Base-by-base conservation (phyloP, 305 asterid species). In the Fraxinus xanthoxyloides region DNA sequence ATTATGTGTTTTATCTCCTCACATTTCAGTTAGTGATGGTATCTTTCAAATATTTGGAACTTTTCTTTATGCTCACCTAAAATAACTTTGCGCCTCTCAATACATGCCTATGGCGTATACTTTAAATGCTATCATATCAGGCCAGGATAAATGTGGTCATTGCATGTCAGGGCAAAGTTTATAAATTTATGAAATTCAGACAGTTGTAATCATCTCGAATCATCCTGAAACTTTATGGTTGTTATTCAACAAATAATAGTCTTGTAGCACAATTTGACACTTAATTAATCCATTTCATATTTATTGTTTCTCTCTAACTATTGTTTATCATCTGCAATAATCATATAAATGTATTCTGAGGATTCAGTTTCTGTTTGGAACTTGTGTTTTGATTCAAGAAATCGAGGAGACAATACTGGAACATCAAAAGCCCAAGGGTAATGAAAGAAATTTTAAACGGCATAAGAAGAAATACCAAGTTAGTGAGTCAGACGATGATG, bases 401-500 rank as follows among this genome's bases (percentile, higher is more conserved):
- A 73, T 38, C 76, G 87, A 86, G 51, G 88, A 80, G 65, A 40
- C 61, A 82, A 63, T 26, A 36, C 77, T 35, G 48, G 86, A 81
- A 72, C 75, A 77, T 46, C 79, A 72, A 48, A 59, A 85, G 81
- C 51, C 54, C 65, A 78, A 82, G 79, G 87, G 59, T 38, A 76
- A 81, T 61, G 89, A 89, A 34, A 87, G 79, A 46, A 82, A 26
- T 67, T 77, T 82, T 30, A 85, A 85, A 81, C 83, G 65, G 73
- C 90, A 73, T 67, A 89, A 82, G 88, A 90, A 87, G 87, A 93
- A 82, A 84, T 70, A 35, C 82, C 85, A 77, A 85, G 83, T 87
- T 77, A 78, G 87, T 26, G 91, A 89, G 82, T 92, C 97, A 21
- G 97, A 92, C 70, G 81, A 74, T 70, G 92, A 88, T 75, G 81